Evolutionary conservation across 2,329 filamentous ascomycete genomes (phyloP).

Genomic region (Fusarium sterilihyphosum): DNA sequence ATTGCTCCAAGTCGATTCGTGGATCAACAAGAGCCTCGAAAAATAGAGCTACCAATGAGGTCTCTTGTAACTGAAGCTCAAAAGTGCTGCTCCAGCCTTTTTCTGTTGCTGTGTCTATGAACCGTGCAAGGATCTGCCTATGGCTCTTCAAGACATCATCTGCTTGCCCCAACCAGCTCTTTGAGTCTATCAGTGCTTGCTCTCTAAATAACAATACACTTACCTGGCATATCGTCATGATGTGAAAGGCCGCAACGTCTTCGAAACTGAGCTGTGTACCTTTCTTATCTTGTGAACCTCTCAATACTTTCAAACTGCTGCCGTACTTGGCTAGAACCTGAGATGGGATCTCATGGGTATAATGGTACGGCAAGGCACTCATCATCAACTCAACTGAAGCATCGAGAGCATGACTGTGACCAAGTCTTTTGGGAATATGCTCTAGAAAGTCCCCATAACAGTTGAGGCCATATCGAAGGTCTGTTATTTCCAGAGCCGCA

Average conservation of each 20-base stretch:
- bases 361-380: slow-evolving; percentile 33
- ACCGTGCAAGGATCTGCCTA: background rate
- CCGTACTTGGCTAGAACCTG: slow-evolving; percentile 41
- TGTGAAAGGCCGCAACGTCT: slow-evolving; percentile 48
- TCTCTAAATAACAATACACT: background rate
- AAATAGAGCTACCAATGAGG: background rate
- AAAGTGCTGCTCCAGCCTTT: background rate
- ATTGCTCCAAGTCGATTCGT: background rate
- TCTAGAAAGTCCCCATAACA: slow-evolving; percentile 57
- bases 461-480: slow-evolving; percentile 56
- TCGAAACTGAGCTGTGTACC: slow-evolving; percentile 36
- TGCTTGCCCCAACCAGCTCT: slow-evolving; percentile 44
- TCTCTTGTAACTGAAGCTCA: background rate
- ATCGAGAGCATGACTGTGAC: slow-evolving; percentile 55
- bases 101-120: background rate
- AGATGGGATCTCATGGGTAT: slow-evolving; percentile 19
- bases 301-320: slow-evolving; percentile 40
- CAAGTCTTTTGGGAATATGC: slow-evolving; percentile 55
- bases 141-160: slow-evolving; percentile 3
- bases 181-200: background rate
- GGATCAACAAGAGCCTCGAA: background rate
- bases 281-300: slow-evolving; percentile 31
- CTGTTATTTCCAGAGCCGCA: slow-evolving; percentile 48
- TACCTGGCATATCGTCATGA: slow-evolving; percentile 49
- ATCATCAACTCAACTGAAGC: slow-evolving; percentile 45